Percentiles rank a stretch among this genome's conserved stretches.
phyloP scores from a whole-genome alignment of 345 rosid genomes.

The Salix koriyanagi region DNA sequence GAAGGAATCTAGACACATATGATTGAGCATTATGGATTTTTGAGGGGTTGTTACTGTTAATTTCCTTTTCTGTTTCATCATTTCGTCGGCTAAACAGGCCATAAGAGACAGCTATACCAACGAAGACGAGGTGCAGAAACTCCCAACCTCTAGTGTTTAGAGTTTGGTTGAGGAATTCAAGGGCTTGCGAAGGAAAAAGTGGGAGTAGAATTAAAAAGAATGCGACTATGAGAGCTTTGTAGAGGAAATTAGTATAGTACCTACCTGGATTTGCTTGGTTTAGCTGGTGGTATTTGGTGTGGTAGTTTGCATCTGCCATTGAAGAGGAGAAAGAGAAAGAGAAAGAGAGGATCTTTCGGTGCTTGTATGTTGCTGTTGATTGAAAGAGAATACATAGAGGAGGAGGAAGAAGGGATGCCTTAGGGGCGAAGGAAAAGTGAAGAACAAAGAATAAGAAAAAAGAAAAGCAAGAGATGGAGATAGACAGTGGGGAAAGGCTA shows the following conservation, averaged over 20 bases:
- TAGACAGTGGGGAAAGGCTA: slow-evolving; percentile 16
- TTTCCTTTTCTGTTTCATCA: slow-evolving; percentile 47
- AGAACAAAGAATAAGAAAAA: not conserved
- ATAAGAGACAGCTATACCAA: slow-evolving; percentile 96
- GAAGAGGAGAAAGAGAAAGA: slow-evolving; percentile 14
- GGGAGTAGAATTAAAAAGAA: slow-evolving; percentile 38
- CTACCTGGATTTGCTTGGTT: slow-evolving; percentile 43
- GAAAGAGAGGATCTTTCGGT: not conserved
- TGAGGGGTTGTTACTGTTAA: slow-evolving; percentile 14
- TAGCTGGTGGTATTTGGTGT: slow-evolving; percentile 32
- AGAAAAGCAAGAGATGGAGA: slow-evolving; percentile 1
- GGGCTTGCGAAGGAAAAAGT: slow-evolving; percentile 73
- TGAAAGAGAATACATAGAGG: slow-evolving; percentile 19
- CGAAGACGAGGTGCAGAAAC: slow-evolving; percentile 83
- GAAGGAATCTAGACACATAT: slow-evolving; percentile 69
- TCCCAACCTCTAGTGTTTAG: slow-evolving; percentile 66
- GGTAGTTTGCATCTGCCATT: slow-evolving; percentile 60
- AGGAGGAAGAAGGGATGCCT: slow-evolving; percentile 38
- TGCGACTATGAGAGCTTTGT: slow-evolving; percentile 55
- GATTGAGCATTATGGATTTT: slow-evolving; percentile 56
- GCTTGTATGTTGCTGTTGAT: slow-evolving; percentile 14
- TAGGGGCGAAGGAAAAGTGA: slow-evolving; percentile 34
- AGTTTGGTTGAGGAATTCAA: slow-evolving; percentile 74
- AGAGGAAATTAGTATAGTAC: slow-evolving; percentile 51
- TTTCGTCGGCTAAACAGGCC: slow-evolving; percentile 79